These are phyloP conservation scores for Microbotryum silenes-acaulis DNA, from an alignment of 1,284 basidiomycete species.

Conservation along the genomic window DNA sequence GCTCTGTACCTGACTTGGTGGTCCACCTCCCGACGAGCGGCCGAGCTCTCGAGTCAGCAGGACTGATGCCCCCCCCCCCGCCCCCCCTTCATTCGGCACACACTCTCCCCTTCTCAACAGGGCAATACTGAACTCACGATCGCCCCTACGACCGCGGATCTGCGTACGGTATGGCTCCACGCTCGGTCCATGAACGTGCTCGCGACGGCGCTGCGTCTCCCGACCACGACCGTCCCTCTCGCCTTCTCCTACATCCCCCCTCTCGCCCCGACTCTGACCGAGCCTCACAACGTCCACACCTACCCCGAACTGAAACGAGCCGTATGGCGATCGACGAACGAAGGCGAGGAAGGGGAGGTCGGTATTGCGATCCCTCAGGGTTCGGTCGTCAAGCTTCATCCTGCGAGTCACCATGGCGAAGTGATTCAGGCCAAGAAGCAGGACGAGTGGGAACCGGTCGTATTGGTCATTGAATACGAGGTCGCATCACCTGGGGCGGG, in stretches of 20 bases:
- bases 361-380: conserved; percentile 81
- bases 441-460: conserved; percentile 66
- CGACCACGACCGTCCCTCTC: conserved; percentile 53
- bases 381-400: conserved; percentile 26
- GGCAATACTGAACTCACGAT: conserved; percentile 88
- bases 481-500: conserved; percentile 73
- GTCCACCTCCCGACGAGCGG: too few species aligned
- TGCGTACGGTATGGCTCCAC: conserved; percentile 74
- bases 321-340: conserved; percentile 79
- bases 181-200: conserved; percentile 71
- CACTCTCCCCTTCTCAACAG: conserved; percentile 43
- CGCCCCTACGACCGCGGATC: conserved; percentile 62
- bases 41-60: neutral
- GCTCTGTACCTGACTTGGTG: neutral
- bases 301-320: conserved; percentile 92
- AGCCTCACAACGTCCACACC: conserved; percentile 58
- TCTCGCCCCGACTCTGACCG: conserved; percentile 62
- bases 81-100: neutral
- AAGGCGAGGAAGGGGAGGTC: conserved; percentile 87
- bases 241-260: conserved; percentile 39
- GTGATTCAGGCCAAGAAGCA: conserved; percentile 17
- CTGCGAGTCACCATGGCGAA: neutral
- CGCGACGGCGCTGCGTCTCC: conserved; percentile 25
- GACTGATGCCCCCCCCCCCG: neutral
- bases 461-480: conserved; percentile 68